Percentiles rank a stretch among this genome's conserved stretches.
Evolutionary conservation across 192 early-diverging fungal genomes (phyloP).

Genomic region (Geranomyces variabilis): DNA sequence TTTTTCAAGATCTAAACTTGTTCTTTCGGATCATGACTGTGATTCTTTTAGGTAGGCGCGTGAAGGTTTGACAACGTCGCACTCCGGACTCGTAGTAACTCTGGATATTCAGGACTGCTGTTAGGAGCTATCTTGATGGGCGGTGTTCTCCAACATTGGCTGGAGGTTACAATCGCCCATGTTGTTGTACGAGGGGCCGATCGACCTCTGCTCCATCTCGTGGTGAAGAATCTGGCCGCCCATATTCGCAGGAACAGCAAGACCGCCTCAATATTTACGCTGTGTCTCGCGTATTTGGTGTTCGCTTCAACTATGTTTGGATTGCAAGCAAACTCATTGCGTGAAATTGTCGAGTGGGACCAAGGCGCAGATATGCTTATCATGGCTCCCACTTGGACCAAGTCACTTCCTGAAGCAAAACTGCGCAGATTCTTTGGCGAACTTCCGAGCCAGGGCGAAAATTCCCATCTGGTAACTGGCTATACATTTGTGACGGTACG

Average conservation of each 20-base stretch:
- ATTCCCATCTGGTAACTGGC: slow-evolving; percentile 8
- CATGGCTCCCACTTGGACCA: slow-evolving; percentile 11
- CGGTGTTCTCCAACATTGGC: slow-evolving; percentile 29
- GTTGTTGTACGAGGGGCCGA: slow-evolving; percentile 22
- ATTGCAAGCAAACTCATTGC: slow-evolving; percentile 28
- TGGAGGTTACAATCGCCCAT: slow-evolving; percentile 24
- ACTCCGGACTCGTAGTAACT: neutral
- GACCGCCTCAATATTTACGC: slow-evolving; percentile 38
- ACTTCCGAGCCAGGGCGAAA: neutral
- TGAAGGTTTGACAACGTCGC: neutral
- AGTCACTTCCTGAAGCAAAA: slow-evolving; percentile 25
- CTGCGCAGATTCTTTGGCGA: slow-evolving; percentile 13
- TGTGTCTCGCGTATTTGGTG: slow-evolving; percentile 42
- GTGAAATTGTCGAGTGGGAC: slow-evolving; percentile 34
- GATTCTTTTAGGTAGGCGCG: slow-evolving; percentile 33
- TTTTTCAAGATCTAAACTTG: slow-evolving; percentile 27
- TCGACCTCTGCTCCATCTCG: slow-evolving; percentile 25
- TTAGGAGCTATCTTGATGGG: slow-evolving; percentile 35
- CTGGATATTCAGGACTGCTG: slow-evolving; percentile 26
- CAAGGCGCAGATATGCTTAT: slow-evolving; percentile 36
- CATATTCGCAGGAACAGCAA: slow-evolving; percentile 36
- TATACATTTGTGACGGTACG: slow-evolving; percentile 36
- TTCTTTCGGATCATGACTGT: slow-evolving; percentile 44
- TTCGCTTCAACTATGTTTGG: slow-evolving; percentile 43
- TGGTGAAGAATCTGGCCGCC: slow-evolving; percentile 35